A percentile compares a stretch with the other conserved stretches of the same genome.
These are phyloP conservation scores for Nannizziopsis arthrosporioides DNA, from an alignment of 2,329 filamentous ascomycete species.

Conservation along the genomic window DNA sequence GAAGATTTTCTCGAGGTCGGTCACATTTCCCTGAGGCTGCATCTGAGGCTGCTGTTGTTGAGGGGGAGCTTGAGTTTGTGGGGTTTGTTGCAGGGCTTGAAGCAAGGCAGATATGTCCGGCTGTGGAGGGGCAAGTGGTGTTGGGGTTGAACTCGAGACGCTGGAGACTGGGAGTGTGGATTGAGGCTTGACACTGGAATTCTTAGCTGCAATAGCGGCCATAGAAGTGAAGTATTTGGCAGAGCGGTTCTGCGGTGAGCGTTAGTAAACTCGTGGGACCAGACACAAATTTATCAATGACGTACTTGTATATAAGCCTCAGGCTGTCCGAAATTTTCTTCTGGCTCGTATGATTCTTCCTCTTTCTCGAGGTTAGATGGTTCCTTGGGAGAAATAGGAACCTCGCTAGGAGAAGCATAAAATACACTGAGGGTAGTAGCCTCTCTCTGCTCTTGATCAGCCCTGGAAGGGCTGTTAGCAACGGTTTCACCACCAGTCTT, in stretches of 20 bases:
- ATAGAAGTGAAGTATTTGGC: conserved; percentile 30
- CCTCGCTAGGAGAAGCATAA: conserved; percentile 36
- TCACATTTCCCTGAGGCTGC: conserved; percentile 20
- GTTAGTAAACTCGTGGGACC: neutral
- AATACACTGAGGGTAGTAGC: conserved; percentile 39
- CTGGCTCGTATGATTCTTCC: conserved; percentile 26
- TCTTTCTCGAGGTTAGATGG: conserved; percentile 28
- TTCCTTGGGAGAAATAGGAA: conserved; percentile 39
- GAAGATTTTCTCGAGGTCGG: conserved; percentile 29
- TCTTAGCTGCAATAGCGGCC: conserved; percentile 3
- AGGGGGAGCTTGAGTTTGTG: conserved; percentile 18
- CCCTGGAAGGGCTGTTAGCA: conserved; percentile 32
- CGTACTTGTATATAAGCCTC: conserved; percentile 32
- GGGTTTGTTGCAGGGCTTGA: conserved; percentile 30
- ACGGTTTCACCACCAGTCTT: conserved; percentile 33
- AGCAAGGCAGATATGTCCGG: conserved; percentile 34
- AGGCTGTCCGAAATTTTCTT: conserved; percentile 34
- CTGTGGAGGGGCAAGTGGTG: conserved; percentile 18
- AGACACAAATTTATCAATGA: neutral
- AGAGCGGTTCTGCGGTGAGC: conserved; percentile 27
- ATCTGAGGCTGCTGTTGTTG: conserved; percentile 24
- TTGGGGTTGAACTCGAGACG: conserved; percentile 17
- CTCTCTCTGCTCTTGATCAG: conserved; percentile 38
- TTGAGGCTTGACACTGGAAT: neutral
- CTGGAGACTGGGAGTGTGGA: conserved; percentile 22